Conservation (phyloP, 345 rosid species). For the thale cress (Arabidopsis thaliana) region DNA sequence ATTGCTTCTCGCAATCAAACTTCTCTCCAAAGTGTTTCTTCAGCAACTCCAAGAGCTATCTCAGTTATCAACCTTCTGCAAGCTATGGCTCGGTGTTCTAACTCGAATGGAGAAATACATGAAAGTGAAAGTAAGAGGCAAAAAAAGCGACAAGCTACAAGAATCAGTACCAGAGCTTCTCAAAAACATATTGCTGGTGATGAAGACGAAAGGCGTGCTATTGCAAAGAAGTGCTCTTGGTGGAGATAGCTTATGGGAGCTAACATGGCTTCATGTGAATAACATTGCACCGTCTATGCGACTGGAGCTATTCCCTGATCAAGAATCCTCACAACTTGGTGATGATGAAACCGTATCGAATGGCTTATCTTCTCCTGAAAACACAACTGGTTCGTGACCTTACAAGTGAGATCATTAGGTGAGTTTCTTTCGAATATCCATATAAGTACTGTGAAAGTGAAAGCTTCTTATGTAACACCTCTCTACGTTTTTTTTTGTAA, state of each 20-base stretch:
- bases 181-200: conserved; percentile 76
- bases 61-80: conserved; percentile 84
- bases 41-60: conserved; percentile 74
- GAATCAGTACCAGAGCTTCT: conserved; percentile 87
- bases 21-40: conserved; percentile 77
- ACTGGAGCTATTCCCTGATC: conserved; percentile 86
- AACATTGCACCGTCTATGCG: conserved; percentile 81
- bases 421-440: conserved; percentile 13
- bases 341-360: conserved; percentile 54
- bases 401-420: conserved; percentile 23
- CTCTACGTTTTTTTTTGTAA: conserved; percentile 34
- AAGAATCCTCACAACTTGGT: conserved; percentile 52
- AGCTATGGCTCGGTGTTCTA: conserved; percentile 91
- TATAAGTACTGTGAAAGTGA: conserved; percentile 10
- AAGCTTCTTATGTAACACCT: conserved; percentile 22
- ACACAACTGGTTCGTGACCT: conserved; percentile 40
- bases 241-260: conserved; percentile 98
- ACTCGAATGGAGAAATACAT: conserved; percentile 92
- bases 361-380: conserved; percentile 51
- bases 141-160: conserved; percentile 92
- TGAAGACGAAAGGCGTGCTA: conserved; percentile 87
- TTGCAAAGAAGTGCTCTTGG: conserved; percentile 85
- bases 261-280: conserved; percentile 94
- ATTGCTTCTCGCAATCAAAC: conserved; percentile 74
- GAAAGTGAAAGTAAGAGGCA: conserved; percentile 86